Percentiles rank a stretch among this genome's conserved stretches.
Evolutionary conservation across 345 rosid species (phyloP).

Genomic region (Syzygium aromaticum): DNA sequence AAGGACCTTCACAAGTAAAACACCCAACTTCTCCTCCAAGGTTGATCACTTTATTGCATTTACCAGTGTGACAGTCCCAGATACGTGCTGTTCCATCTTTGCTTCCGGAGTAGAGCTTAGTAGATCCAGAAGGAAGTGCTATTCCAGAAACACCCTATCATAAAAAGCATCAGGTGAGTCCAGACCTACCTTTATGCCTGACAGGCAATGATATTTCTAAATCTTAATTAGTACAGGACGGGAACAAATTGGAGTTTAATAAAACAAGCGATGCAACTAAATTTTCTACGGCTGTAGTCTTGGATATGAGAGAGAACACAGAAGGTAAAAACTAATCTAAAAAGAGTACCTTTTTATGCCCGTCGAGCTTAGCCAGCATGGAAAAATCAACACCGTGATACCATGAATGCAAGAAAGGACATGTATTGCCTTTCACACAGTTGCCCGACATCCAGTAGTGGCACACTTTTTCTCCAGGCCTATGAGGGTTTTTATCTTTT

Average conservation of each 20-base stretch:
- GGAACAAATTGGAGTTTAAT: background rate
- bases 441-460: slow-evolving; percentile 13
- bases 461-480: slow-evolving; percentile 2
- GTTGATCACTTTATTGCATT: slow-evolving; percentile 15
- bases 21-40: slow-evolving; percentile 40
- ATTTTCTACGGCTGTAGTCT: background rate
- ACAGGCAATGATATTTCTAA: background rate
- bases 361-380: slow-evolving; percentile 22
- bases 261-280: background rate
- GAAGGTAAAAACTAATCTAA: background rate
- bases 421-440: slow-evolving; percentile 19
- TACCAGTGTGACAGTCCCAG: slow-evolving; percentile 57
- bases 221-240: background rate
- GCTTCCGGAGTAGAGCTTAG: slow-evolving; percentile 52
- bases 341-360: slow-evolving; percentile 20
- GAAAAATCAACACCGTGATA: slow-evolving; percentile 15
- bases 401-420: slow-evolving; percentile 22
- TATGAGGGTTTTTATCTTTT: background rate
- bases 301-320: background rate
- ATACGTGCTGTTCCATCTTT: slow-evolving; percentile 30
- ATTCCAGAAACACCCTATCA: slow-evolving; percentile 37
- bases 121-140: slow-evolving; percentile 36
- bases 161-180: background rate
- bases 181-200: background rate
- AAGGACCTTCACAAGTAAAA: slow-evolving; percentile 41